Evolutionary conservation across 352 stramenopile species (phyloP).

Genomic region (Globisporangium parvum): DNA sequence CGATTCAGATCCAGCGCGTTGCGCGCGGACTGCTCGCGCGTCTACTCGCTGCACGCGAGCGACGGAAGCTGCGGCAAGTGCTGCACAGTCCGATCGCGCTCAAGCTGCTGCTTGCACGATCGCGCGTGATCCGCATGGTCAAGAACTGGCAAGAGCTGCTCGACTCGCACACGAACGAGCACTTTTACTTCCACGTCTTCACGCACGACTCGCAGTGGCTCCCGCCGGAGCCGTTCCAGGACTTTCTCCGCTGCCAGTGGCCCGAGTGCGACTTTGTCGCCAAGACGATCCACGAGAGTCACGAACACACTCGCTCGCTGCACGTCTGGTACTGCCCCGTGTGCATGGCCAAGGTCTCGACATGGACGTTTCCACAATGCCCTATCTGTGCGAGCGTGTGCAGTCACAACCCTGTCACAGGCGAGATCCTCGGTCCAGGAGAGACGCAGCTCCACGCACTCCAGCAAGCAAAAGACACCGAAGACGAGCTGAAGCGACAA

Average conservation of each 20-base stretch:
- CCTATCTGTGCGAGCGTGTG: constrained; percentile 59
- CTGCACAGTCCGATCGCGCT: constrained; percentile 60
- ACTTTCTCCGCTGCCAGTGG: constrained; percentile 66
- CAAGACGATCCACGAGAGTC: constrained; percentile 63
- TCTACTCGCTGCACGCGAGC: constrained; percentile 33
- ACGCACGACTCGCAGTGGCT: constrained; percentile 78
- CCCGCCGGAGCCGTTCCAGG: constrained; percentile 50
- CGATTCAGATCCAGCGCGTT: constrained; percentile 52
- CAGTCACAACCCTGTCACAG: constrained; percentile 43
- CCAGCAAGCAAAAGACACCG: constrained; percentile 32
- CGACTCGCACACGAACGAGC: constrained; percentile 78
- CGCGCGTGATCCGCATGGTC: constrained; percentile 51
- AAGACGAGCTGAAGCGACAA: constrained; percentile 35
- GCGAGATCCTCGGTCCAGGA: constrained; percentile 52
- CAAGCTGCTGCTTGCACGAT: constrained; percentile 62
- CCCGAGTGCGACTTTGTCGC: constrained; percentile 45
- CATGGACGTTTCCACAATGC: constrained; percentile 57
- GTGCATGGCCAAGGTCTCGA: constrained; percentile 60
- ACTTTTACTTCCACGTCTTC: constrained; percentile 82
- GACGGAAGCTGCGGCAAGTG: constrained; percentile 46
- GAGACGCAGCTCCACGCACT: constrained; percentile 47
- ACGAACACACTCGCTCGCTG: constrained; percentile 57
- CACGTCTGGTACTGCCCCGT: constrained; percentile 81
- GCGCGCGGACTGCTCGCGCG: constrained; percentile 48
- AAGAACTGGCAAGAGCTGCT: constrained; percentile 73